Base-by-base conservation (phyloP, 2,329 filamentous ascomycete species). In the Penicillium capsulatum region DNA sequence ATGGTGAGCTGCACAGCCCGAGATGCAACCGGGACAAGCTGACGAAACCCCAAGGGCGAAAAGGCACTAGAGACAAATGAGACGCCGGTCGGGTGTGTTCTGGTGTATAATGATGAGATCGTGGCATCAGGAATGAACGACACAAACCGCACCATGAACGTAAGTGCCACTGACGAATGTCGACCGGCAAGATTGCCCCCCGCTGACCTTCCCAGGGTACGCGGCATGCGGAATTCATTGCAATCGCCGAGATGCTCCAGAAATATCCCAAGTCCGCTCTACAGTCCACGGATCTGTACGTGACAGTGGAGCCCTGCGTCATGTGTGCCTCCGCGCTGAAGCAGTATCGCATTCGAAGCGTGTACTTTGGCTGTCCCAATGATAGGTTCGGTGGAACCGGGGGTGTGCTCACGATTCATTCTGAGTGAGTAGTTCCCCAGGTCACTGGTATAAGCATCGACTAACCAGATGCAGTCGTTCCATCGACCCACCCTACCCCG, bases 361-460 rank as follows among this genome's bases (percentile, higher is more conserved):
- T 98, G 20, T 97, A 91, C 65, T 98, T 92, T 65, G 94, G 92
- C 3, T 94, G 90, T 44, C 80, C 86, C 55, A 98, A 98, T 64
- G 92, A 98, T 69, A 86, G 94, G 42, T 98, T 98, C 69, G 92
- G 92, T 6, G 92, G 94, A 20, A 95, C 89, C 11, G 92, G 92
- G 2, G 91, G 94, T 38, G 92, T 98, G 10, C 81, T 98, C 61
- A 84, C 82, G 52, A 80, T 97, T 38, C 89, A 97, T 64, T 72
- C 73, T n/a, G 77, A 81, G 75, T 77, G 54, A 50, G 73, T 66
- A 30, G 34, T 46, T 7, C 33, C 9, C 24, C 7, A 26, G 4
- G 20, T 28, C 7, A 14, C 27, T 7, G 8, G 15, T 8, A 16
- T 13, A 26, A 28, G n/a, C 13, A 31, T 26, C 26, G 22, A 28